These are phyloP conservation scores for Pisolithus thermaeus DNA, from an alignment of 1,284 basidiomycete species.

Conservation along the genomic window DNA sequence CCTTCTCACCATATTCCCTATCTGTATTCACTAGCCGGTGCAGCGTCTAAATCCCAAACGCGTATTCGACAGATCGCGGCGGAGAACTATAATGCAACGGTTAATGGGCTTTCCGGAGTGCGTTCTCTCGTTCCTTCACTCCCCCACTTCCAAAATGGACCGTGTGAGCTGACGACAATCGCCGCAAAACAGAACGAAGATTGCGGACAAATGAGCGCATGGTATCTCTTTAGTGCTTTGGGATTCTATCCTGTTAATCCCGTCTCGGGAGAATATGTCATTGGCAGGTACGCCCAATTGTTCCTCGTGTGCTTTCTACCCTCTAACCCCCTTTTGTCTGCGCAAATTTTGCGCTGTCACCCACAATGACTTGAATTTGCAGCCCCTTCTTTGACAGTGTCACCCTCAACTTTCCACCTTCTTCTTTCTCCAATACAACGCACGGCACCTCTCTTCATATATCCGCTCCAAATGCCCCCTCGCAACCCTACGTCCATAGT, in stretches of 20 bases:
- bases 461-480: conserved; percentile 46
- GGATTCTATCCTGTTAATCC: conserved; percentile 88
- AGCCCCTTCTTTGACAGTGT: conserved; percentile 56
- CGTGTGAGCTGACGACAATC: neutral
- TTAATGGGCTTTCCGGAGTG: conserved; percentile 66
- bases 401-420: conserved; percentile 46
- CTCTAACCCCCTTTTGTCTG: neutral
- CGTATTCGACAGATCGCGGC: conserved; percentile 63
- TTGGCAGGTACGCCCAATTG: conserved; percentile 56
- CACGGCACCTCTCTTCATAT: conserved; percentile 36
- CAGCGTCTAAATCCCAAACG: conserved; percentile 64
- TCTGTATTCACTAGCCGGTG: conserved; percentile 67
- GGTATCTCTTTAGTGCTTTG: conserved; percentile 78
- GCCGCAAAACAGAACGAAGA: conserved; percentile 66
- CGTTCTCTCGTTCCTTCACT: conserved; percentile 12
- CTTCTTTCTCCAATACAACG: too few species aligned
- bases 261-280: conserved; percentile 65
- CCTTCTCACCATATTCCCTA: conserved; percentile 83
- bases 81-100: conserved; percentile 61
- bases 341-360: neutral
- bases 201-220: conserved; percentile 85
- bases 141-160: neutral
- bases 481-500: conserved; percentile 53
- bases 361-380: neutral
- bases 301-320: too few species aligned